phyloP scores from a whole-genome alignment of 2,329 filamentous ascomycete genomes.

The Colletotrichum tropicale region DNA sequence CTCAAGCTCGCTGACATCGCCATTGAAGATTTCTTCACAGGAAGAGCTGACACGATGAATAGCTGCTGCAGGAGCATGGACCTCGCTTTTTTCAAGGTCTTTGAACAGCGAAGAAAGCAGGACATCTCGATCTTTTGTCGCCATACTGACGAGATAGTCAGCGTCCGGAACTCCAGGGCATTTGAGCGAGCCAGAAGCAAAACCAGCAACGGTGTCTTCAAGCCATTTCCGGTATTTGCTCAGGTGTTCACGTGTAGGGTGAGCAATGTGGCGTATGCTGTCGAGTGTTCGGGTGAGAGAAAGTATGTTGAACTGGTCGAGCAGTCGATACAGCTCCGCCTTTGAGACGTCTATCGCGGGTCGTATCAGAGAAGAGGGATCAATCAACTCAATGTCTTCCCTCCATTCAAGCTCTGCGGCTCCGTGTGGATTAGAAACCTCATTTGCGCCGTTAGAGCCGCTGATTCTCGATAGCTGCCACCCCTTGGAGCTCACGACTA shows the following conservation, averaged over 20 bases:
- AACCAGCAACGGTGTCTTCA: background rate
- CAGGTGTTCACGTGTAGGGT: background rate
- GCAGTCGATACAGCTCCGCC: background rate
- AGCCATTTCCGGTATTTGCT: background rate
- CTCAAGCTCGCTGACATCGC: constrained; percentile 3
- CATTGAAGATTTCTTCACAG: constrained; percentile 22
- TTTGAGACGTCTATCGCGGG: background rate
- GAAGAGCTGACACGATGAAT: background rate
- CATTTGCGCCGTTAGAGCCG: background rate
- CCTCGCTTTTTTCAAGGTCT: background rate
- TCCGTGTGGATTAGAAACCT: background rate
- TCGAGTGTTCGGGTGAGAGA: background rate
- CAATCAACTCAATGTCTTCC: background rate
- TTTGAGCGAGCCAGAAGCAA: background rate
- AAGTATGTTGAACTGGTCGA: background rate
- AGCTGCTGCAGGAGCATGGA: background rate
- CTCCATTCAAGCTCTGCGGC: background rate
- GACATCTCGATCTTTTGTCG: background rate
- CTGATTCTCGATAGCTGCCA: background rate
- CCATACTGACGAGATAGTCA: background rate
- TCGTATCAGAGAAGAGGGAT: background rate
- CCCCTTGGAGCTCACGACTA: background rate
- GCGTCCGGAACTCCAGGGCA: background rate
- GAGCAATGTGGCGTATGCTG: background rate
- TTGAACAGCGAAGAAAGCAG: background rate